Base-by-base conservation (phyloP, 208 protist genomes). In the Crithidia expoeki region DNA sequence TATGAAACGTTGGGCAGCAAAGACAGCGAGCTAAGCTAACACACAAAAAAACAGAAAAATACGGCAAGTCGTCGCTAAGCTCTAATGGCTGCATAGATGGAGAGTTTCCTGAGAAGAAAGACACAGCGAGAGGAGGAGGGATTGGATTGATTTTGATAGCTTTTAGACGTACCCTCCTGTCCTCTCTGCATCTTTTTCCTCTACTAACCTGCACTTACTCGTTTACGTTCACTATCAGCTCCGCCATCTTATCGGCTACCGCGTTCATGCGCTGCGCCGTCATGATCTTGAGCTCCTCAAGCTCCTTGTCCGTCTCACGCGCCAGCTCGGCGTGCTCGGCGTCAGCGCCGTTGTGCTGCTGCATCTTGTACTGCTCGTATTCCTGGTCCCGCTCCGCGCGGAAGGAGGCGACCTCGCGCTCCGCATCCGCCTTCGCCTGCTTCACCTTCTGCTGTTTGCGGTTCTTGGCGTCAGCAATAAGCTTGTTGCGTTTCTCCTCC, bases 391-490 rank as follows among this genome's bases (percentile, higher is more conserved):
- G 90, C 53, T 96, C 86, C 21, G 50, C 30, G 50, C 85, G 81
- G 68, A 94, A 96, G 36, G 79, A 79, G n/a, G 74, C 66, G 2
- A 96, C 91, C 61, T 94, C 88, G 51, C 74, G 67, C 76, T 96
- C 91, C n/a, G 91, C 88, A 53, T 96, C 91, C 1, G 67, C 58
- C 78, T 94, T 94, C 3, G 91, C 88, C 75, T 91, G 86, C 75
- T 90, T 88, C 30, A 96, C 84, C 67, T 90, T 93, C 62, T 88
- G 82, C 71, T 96, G 89, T 73, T 90, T 87, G 28, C 86, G 84
- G 0, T 70, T 70, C 75, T 94, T 94, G 58, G 91, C 91, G 6
- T 96, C 86, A 11, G 84, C 76, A 46, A 96, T 93, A 30, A 92
- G 76, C 33, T 77, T 76, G 76, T 91, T 94, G 74, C 91, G 91